Percentiles rank a stretch among this genome's conserved stretches.
These are phyloP conservation scores for Graphium sp. DNA, from an alignment of 2,329 filamentous ascomycete species.

Conservation along the genomic window DNA sequence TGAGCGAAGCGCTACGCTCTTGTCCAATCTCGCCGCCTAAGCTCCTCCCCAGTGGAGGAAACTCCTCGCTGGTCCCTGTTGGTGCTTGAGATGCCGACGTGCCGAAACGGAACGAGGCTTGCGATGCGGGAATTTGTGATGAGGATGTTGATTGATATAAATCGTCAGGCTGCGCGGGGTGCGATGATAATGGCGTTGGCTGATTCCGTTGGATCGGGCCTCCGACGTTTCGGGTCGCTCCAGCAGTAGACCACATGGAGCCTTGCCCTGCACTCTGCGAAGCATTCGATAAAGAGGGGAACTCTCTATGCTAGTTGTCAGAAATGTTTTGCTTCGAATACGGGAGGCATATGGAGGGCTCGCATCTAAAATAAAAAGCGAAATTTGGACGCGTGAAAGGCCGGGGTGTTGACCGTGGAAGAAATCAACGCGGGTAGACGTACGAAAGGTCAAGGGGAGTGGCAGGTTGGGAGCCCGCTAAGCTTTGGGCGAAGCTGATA, in stretches of 20 bases:
- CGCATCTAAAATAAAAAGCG: conserved; percentile 3
- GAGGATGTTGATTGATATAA: too few relatives aligned
- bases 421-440: conserved; percentile 16
- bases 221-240: conserved; percentile 25
- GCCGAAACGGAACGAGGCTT: conserved; percentile 29
- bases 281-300: conserved; percentile 47
- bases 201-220: conserved; percentile 33
- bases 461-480: conserved; percentile 44
- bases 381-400: conserved; percentile 4
- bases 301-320: conserved; percentile 31
- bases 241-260: conserved; percentile 36
- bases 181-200: conserved; percentile 29
- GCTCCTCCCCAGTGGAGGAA: conserved; percentile 42
- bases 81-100: conserved; percentile 30
- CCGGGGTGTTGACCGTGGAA: background rate
- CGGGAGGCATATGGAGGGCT: background rate
- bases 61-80: conserved; percentile 36
- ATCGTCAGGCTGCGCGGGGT: conserved; percentile 32
- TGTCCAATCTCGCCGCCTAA: conserved; percentile 40
- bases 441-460: conserved; percentile 49
- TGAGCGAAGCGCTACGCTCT: conserved; percentile 32
- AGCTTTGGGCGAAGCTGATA: conserved; percentile 49
- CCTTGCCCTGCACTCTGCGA: conserved; percentile 30
- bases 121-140: background rate
- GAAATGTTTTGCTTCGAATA: background rate